Conservation (phyloP, 2,329 filamentous ascomycete genomes). For the Botrytis tulipae region DNA sequence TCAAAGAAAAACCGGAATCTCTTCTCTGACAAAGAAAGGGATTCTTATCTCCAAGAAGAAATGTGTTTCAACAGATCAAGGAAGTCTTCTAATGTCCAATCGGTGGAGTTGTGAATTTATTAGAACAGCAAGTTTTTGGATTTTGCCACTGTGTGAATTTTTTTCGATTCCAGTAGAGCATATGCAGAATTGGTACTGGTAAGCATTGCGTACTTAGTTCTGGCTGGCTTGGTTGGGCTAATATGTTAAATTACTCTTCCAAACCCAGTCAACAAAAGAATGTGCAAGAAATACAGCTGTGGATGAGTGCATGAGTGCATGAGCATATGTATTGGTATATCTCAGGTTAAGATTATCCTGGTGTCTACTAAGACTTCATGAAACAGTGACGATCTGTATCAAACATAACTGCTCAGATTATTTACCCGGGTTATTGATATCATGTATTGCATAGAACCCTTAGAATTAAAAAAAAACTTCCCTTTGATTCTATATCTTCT, state of each 20-base stretch:
- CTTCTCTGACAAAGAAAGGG: neutral
- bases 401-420: neutral
- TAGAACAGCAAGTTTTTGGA: neutral
- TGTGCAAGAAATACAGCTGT: neutral
- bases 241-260: neutral
- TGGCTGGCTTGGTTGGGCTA: neutral
- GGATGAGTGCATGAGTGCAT: neutral
- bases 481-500: too few relatives aligned
- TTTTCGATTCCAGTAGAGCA: too few relatives aligned
- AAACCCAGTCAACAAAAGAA: neutral
- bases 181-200: too few relatives aligned
- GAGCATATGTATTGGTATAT: neutral
- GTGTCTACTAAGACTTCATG: neutral
- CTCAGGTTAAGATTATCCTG: neutral
- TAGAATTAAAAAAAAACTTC: neutral
- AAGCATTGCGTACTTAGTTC: neutral
- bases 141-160: neutral
- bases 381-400: neutral
- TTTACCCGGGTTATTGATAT: neutral
- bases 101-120: neutral
- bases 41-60: neutral
- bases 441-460: fast-evolving
- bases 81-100: neutral
- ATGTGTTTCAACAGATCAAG: neutral
- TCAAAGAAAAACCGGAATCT: neutral